Percentiles rank a stretch among this genome's conserved stretches.
Conservation (phyloP, 768 basidiomycete genomes). For the Pisolithus sp. region DNA sequence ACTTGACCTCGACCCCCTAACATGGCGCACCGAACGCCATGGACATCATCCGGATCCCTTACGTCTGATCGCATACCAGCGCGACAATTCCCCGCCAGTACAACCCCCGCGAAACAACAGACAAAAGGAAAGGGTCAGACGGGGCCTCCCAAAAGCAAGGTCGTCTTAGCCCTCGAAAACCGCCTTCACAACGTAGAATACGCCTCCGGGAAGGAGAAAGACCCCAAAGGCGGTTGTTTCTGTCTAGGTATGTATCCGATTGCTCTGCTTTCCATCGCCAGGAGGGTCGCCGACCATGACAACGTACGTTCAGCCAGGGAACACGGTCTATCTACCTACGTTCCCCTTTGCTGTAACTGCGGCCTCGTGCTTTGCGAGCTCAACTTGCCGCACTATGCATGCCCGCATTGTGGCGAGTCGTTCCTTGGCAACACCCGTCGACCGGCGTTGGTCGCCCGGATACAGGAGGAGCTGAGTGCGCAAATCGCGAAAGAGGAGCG, state of each 20-base stretch:
- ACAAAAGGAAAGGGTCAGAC: constrained; percentile 32
- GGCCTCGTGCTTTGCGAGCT: constrained; percentile 58
- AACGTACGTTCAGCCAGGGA: constrained; percentile 38
- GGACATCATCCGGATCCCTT: constrained; percentile 37
- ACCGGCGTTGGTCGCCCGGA: constrained; percentile 32
- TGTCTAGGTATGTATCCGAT: constrained; percentile 48
- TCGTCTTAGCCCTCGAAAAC: constrained; percentile 42
- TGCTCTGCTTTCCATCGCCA: neutral
- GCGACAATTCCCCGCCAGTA: constrained; percentile 9
- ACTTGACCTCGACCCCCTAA: neutral
- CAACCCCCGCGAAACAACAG: constrained; percentile 15
- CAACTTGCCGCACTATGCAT: constrained; percentile 48
- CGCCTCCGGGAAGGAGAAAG: constrained; percentile 33
- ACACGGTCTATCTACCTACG: constrained; percentile 53
- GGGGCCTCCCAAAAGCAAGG: constrained; percentile 40
- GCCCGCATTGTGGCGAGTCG: constrained; percentile 44
- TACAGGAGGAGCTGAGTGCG: constrained; percentile 40
- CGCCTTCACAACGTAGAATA: constrained; percentile 36
- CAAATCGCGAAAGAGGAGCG: constrained; percentile 43
- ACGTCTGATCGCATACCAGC: constrained; percentile 51
- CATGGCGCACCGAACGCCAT: constrained; percentile 5
- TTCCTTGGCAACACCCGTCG: constrained; percentile 33
- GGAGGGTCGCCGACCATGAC: neutral
- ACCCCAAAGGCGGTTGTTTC: constrained; percentile 63
- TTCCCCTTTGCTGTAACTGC: constrained; percentile 49